Evolutionary conservation across 305 asterid genomes (phyloP).

Genomic region (Fraxinus nigra): DNA sequence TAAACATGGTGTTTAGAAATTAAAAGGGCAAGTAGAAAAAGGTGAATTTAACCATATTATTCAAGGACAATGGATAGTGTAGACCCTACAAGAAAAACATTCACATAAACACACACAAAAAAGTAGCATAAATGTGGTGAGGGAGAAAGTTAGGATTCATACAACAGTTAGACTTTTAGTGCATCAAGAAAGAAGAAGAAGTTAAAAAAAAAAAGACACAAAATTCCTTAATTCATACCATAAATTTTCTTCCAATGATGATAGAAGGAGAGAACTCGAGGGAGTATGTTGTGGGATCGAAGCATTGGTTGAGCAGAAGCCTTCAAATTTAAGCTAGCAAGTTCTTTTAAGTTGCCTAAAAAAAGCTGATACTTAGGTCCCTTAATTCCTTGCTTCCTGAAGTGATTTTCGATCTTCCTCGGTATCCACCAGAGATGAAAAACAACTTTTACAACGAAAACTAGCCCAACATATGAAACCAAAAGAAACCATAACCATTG

Average conservation of each 20-base stretch:
- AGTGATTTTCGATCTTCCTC: conserved; percentile 53
- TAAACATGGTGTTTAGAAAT: conserved; percentile 18
- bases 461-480: conserved; percentile 45
- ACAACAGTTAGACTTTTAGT: background rate
- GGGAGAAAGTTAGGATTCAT: background rate
- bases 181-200: background rate
- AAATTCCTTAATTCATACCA: conserved; percentile 37
- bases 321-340: conserved; percentile 49
- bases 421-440: conserved; percentile 81
- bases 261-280: conserved; percentile 85
- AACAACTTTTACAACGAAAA: conserved; percentile 32
- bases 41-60: conserved; percentile 33
- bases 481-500: conserved; percentile 40
- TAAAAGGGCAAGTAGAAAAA: conserved; percentile 29
- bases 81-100: conserved; percentile 39
- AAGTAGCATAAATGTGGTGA: background rate
- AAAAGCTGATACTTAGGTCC: conserved; percentile 78
- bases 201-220: background rate
- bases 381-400: conserved; percentile 70
- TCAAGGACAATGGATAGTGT: conserved; percentile 59
- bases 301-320: conserved; percentile 71
- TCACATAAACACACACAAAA: background rate
- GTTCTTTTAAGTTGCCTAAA: conserved; percentile 76
- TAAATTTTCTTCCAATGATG: conserved; percentile 89
- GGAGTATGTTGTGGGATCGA: conserved; percentile 84